Conservation (phyloP, 2,329 filamentous ascomycete genomes). For the Paraphoma sp. region DNA sequence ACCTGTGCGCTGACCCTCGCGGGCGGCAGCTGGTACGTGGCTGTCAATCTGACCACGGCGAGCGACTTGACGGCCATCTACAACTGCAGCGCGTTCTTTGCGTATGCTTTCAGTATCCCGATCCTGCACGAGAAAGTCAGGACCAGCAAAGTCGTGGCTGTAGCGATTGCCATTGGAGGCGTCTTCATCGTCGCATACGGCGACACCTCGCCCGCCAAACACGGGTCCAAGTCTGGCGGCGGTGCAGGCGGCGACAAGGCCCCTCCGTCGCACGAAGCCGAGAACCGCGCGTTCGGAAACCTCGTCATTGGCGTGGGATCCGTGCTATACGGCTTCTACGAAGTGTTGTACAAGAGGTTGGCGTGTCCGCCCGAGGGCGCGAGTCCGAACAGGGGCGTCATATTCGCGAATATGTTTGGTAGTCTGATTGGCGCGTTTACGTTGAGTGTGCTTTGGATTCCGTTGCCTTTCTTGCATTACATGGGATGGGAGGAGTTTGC, state of each 20-base stretch:
- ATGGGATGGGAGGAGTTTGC: slow-evolving; percentile 82
- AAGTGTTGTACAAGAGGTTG: slow-evolving; percentile 92
- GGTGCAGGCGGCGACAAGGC: slow-evolving; percentile 58
- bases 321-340: slow-evolving; percentile 94
- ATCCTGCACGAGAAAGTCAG: slow-evolving; percentile 84
- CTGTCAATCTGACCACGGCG: slow-evolving; percentile 90
- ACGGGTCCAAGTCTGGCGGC: slow-evolving; percentile 62
- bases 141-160: slow-evolving; percentile 83
- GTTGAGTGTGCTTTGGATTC: slow-evolving; percentile 86
- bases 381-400: slow-evolving; percentile 83
- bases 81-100: slow-evolving; percentile 99
- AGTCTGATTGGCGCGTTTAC: slow-evolving; percentile 88
- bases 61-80: slow-evolving; percentile 97
- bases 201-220: slow-evolving; percentile 64
- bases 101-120: slow-evolving; percentile 94
- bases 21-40: slow-evolving; percentile 93
- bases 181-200: slow-evolving; percentile 97
- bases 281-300: slow-evolving; percentile 80
- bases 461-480: slow-evolving; percentile 81
- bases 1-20: slow-evolving; percentile 88
- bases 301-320: slow-evolving; percentile 89
- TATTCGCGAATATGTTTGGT: slow-evolving; percentile 94
- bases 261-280: slow-evolving; percentile 60
- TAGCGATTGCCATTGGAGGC: slow-evolving; percentile 84
- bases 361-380: slow-evolving; percentile 93